These are phyloP conservation scores for Trichoderma sp. DNA, from an alignment of 2,329 filamentous ascomycete genomes.

Conservation along the genomic window DNA sequence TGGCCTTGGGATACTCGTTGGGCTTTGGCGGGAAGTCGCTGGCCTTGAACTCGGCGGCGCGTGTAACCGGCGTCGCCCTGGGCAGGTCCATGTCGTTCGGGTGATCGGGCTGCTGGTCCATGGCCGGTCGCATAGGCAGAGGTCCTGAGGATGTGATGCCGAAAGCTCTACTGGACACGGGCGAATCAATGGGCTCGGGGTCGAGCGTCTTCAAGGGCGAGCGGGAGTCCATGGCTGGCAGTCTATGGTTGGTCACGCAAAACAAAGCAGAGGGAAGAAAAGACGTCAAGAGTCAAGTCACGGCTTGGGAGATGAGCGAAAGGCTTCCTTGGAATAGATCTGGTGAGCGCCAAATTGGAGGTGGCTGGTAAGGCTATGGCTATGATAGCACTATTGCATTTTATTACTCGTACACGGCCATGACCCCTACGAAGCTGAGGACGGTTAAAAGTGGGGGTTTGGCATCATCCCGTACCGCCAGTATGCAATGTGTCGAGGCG, in stretches of 20 bases:
- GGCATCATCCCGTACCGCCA: constrained; percentile 5
- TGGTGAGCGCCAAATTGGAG: constrained; percentile 7
- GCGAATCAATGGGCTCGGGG: constrained; percentile 18
- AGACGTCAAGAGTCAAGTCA: background rate
- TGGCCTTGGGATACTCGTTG: background rate
- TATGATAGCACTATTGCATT: background rate
- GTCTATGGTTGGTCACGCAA: background rate
- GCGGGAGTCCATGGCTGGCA: constrained; percentile 15
- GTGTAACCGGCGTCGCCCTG: background rate
- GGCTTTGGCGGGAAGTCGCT: constrained; percentile 7
- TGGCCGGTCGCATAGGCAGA: constrained; percentile 26
- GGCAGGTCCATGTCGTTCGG: constrained; percentile 27
- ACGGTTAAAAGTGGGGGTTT: constrained; percentile 17
- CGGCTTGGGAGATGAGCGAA: background rate
- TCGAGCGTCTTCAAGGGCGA: constrained; percentile 12
- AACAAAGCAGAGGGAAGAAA: background rate
- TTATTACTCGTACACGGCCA: background rate
- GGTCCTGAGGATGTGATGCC: background rate
- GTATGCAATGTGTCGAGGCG: background rate
- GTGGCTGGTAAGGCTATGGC: constrained; percentile 18
- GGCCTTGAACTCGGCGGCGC: constrained; percentile 21
- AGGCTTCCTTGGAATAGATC: background rate
- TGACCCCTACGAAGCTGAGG: background rate
- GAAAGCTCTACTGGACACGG: background rate
- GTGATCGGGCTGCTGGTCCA: constrained; percentile 29